Conservation (phyloP, 1,284 basidiomycete genomes). For the Vanrija pseudolonga region DNA sequence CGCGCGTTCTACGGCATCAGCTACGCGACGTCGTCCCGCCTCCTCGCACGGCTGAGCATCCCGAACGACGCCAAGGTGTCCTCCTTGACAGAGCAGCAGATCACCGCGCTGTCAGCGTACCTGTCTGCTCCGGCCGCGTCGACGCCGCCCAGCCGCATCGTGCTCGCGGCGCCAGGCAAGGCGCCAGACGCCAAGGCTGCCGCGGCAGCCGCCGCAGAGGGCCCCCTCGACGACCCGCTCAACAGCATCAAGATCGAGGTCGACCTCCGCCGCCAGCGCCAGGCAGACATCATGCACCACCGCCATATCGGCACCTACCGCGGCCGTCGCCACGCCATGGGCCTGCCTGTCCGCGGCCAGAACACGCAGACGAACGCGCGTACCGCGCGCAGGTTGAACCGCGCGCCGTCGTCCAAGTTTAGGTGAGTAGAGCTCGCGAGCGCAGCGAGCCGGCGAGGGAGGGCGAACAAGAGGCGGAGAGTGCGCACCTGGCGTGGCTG, state of each 20-base stretch:
- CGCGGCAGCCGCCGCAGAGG: conserved; percentile 1
- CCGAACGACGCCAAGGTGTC: conserved; percentile 49
- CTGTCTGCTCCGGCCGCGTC: conserved; percentile 53
- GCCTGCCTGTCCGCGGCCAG: conserved; percentile 56
- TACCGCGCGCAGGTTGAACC: conserved; percentile 55
- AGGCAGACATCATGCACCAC: conserved; percentile 55
- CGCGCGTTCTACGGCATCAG: conserved; percentile 55
- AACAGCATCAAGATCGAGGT: conserved; percentile 54
- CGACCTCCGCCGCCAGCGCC: conserved; percentile 52
- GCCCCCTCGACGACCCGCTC: conserved; percentile 41
- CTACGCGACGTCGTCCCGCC: conserved; percentile 48
- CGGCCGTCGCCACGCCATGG: conserved; percentile 53
- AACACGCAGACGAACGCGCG: conserved; percentile 54
- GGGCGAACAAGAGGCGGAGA: no score
- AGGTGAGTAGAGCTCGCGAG: conserved; percentile 18
- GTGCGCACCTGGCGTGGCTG: no score
- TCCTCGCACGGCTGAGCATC: conserved; percentile 54
- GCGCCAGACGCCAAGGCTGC: conserved; percentile 1
- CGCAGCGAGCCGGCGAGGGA: neutral
- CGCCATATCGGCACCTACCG: conserved; percentile 54
- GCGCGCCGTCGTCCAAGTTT: conserved; percentile 34
- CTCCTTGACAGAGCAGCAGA: conserved; percentile 53
- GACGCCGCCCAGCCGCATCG: conserved; percentile 15
- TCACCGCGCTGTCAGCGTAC: conserved; percentile 55
- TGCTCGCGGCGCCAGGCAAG: neutral